These are phyloP conservation scores for Aplosporella prunicola DNA, from an alignment of 2,329 filamentous ascomycete species.

Conservation along the genomic window DNA sequence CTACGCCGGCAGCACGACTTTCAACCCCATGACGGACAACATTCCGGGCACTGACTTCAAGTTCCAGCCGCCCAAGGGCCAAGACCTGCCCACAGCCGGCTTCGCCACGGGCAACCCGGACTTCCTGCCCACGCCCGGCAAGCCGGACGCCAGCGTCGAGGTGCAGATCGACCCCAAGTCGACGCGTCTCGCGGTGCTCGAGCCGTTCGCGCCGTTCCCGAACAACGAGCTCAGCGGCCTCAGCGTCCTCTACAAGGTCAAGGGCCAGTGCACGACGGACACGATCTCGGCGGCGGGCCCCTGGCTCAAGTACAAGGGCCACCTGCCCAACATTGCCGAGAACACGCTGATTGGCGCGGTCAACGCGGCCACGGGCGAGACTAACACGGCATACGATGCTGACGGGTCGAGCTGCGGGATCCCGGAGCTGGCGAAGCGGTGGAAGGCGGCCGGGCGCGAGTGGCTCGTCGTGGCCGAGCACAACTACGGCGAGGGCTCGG, in stretches of 20 bases:
- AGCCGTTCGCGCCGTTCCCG: slow-evolving; percentile 84
- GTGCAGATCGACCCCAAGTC: slow-evolving; percentile 82
- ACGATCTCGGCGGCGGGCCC: slow-evolving; percentile 95
- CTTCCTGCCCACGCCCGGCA: slow-evolving; percentile 63
- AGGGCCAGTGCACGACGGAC: slow-evolving; percentile 97
- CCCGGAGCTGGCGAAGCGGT: slow-evolving; percentile 74
- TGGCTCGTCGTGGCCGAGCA: slow-evolving; percentile 97
- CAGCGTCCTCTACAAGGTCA: slow-evolving; percentile 87
- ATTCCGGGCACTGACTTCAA: slow-evolving; percentile 73
- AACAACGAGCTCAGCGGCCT: slow-evolving; percentile 62
- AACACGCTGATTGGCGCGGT: slow-evolving; percentile 95
- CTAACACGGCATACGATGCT: slow-evolving; percentile 83
- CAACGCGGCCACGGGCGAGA: slow-evolving; percentile 85
- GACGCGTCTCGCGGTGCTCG: slow-evolving; percentile 77
- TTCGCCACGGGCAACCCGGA: slow-evolving; percentile 71
- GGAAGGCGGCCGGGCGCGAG: slow-evolving; percentile 63
- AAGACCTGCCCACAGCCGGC: slow-evolving; percentile 55
- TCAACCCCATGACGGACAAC: slow-evolving; percentile 88
- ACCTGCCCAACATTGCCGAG: slow-evolving; percentile 92
- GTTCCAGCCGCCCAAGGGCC: slow-evolving; percentile 64
- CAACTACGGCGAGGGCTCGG: slow-evolving; percentile 91
- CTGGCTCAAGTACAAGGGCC: slow-evolving; percentile 99
- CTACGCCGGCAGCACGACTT: slow-evolving; percentile 84
- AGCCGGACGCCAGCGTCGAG: slow-evolving; percentile 59
- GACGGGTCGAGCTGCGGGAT: slow-evolving; percentile 68